Conservation (phyloP, 805 yeast species). For the Myxozyma mucilagina region DNA sequence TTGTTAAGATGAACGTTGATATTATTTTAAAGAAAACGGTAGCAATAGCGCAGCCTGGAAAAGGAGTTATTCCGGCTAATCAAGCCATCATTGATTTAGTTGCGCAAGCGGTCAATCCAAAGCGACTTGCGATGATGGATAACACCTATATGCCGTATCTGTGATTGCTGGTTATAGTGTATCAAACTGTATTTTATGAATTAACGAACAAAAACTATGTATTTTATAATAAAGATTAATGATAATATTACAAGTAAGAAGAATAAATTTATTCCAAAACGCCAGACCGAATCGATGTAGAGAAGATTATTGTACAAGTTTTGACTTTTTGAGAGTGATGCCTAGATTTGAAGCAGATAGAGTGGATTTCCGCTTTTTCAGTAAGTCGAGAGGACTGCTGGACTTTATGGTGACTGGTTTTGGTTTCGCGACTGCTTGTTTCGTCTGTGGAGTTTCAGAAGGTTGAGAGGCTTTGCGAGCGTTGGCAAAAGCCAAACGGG, state of each 20-base stretch:
- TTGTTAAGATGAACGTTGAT: conserved; percentile 86
- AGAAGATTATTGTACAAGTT: conserved; percentile 1
- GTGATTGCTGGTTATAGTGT: conserved; percentile 38
- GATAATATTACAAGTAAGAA: neutral
- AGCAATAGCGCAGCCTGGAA: conserved; percentile 67
- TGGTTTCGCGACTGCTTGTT: neutral
- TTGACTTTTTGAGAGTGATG: conserved; percentile 22
- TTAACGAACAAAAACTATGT: neutral
- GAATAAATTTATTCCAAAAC: neutral
- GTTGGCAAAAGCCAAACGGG: conserved; percentile 44
- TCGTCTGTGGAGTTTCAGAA: neutral
- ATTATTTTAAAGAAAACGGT: conserved; percentile 74
- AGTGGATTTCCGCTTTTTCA: conserved; percentile 16
- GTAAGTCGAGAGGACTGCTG: conserved; percentile 18
- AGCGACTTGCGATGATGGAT: conserved; percentile 88
- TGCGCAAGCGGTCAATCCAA: conserved; percentile 92
- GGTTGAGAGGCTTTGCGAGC: neutral
- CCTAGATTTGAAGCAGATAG: conserved; percentile 14
- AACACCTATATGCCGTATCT: conserved; percentile 95
- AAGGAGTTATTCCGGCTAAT: conserved; percentile 68
- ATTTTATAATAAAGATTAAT: neutral
- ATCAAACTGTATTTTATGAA: neutral
- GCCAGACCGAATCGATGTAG: neutral
- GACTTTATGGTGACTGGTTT: neutral
- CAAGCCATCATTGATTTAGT: conserved; percentile 88